Evolutionary conservation across 768 basidiomycete species (phyloP).

Genomic region (Russula sp.): DNA sequence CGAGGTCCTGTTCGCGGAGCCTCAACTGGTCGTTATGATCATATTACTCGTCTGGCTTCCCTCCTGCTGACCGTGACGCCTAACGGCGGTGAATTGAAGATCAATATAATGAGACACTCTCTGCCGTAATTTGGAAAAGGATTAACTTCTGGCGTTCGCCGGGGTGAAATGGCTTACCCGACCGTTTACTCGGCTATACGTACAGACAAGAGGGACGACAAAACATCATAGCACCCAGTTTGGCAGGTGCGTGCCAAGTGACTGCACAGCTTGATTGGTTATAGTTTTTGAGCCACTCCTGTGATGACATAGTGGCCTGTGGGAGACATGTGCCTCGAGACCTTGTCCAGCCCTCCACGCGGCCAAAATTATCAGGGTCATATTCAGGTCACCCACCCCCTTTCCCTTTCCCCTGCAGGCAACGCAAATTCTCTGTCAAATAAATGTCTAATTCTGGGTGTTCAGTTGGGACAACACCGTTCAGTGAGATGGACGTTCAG

Average conservation of each 20-base stretch:
- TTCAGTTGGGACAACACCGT: background rate
- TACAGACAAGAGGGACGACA: background rate
- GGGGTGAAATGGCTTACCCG: constrained; percentile 16
- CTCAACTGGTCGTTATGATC: background rate
- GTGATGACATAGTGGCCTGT: constrained; percentile 15
- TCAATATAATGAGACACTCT: constrained; percentile 8
- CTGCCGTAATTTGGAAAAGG: constrained; percentile 15
- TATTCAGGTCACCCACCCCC: background rate
- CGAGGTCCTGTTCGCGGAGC: constrained; percentile 1
- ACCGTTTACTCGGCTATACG: background rate
- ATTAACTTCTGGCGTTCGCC: constrained; percentile 19
- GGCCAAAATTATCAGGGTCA: constrained; percentile 6
- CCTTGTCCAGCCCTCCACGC: constrained; percentile 17
- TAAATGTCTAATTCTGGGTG: background rate
- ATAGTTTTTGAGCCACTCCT: background rate
- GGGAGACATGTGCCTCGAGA: constrained; percentile 11
- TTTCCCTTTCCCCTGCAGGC: too few species aligned
- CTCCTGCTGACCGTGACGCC: background rate
- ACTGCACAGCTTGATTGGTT: constrained; percentile 7
- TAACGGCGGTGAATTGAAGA: constrained; percentile 19
- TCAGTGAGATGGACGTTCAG: background rate
- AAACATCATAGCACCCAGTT: constrained; percentile 6
- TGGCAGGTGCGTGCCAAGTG: constrained; percentile 8
- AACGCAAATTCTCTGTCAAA: background rate
- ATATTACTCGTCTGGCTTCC: background rate